Evolutionary conservation across 768 basidiomycete genomes (phyloP).

Genomic region (Trametes coccinea): DNA sequence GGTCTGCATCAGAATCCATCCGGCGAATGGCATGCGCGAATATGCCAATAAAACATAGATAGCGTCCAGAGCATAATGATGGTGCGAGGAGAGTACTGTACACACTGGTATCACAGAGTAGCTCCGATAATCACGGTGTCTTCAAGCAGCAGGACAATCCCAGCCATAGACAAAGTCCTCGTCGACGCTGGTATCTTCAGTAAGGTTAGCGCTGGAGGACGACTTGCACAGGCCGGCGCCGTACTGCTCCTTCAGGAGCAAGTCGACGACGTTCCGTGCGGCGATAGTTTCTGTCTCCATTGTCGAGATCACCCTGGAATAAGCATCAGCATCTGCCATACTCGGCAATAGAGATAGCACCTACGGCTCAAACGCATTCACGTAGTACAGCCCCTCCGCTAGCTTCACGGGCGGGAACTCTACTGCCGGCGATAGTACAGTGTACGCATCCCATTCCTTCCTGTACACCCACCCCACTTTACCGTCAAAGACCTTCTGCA

Average conservation of each 20-base stretch:
- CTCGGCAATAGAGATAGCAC: constrained; percentile 32
- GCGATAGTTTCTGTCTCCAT: constrained; percentile 94
- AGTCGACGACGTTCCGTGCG: constrained; percentile 79
- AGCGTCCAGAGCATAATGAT: no score
- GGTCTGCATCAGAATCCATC: no score
- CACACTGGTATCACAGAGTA: no score
- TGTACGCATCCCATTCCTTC: constrained; percentile 89
- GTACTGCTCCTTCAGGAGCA: constrained; percentile 75
- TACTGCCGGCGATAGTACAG: constrained; percentile 63
- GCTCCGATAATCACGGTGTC: neutral
- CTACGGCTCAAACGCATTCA: constrained; percentile 89
- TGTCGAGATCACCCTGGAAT: constrained; percentile 74
- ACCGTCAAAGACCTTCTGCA: constrained; percentile 60
- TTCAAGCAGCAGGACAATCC: constrained; percentile 17
- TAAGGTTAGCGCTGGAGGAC: constrained; percentile 19
- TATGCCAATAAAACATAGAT: no score
- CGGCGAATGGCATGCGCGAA: no score
- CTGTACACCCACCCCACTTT: constrained; percentile 79
- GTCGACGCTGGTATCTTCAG: constrained; percentile 21
- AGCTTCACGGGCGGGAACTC: constrained; percentile 79
- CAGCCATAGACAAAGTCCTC: constrained; percentile 25
- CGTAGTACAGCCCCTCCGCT: constrained; percentile 81
- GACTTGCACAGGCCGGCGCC: constrained; percentile 59
- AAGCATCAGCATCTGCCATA: constrained; percentile 7
- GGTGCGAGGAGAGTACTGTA: no score